Percentiles rank a stretch among this genome's conserved stretches.
Evolutionary conservation across 2,329 filamentous ascomycete species (phyloP).

Genomic region (Gliomastix tumulicola): DNA sequence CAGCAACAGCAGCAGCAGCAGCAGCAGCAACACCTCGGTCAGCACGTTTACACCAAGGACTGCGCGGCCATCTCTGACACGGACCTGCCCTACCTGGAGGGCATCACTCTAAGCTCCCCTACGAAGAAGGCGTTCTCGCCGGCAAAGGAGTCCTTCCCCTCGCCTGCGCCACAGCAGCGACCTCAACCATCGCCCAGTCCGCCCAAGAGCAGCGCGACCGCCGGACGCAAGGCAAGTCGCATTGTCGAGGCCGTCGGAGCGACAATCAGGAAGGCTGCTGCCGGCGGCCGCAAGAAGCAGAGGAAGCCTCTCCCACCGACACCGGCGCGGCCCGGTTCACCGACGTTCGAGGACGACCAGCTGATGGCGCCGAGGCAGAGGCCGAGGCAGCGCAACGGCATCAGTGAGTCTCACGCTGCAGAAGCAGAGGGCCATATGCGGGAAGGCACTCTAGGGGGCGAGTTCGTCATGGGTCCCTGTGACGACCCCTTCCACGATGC

Average conservation of each 20-base stretch:
- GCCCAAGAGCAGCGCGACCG: slow-evolving; percentile 19
- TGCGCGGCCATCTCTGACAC: slow-evolving; percentile 36
- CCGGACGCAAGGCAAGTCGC: slow-evolving; percentile 24
- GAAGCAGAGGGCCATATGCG: slow-evolving; percentile 13
- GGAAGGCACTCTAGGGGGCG: too few relatives aligned
- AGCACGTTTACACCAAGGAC: not conserved
- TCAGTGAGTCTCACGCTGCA: too few relatives aligned
- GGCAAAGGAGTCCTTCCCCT: slow-evolving; percentile 14
- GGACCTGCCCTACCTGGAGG: slow-evolving; percentile 37
- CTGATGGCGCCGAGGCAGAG: slow-evolving; percentile 24
- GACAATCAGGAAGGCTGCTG: slow-evolving; percentile 30
- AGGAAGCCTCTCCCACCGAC: slow-evolving; percentile 14
- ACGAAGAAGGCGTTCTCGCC: slow-evolving; percentile 11
- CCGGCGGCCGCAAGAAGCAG: slow-evolving; percentile 20
- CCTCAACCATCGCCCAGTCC: slow-evolving; percentile 22
- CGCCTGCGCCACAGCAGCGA: too few relatives aligned
- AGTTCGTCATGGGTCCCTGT: slow-evolving; percentile 26
- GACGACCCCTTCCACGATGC: slow-evolving; percentile 30
- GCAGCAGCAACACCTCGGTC: not conserved
- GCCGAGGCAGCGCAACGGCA: too few relatives aligned
- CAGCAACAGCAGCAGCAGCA: not conserved
- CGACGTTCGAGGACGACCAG: slow-evolving; percentile 19
- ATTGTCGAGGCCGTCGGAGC: slow-evolving; percentile 33
- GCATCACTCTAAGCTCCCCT: slow-evolving; percentile 36
- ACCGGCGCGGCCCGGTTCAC: slow-evolving; percentile 18